A percentile compares a stretch with the other conserved stretches of the same genome.
These are phyloP conservation scores for Wickerhamiella slavikovae DNA, from an alignment of 805 yeast species.

Conservation along the genomic window DNA sequence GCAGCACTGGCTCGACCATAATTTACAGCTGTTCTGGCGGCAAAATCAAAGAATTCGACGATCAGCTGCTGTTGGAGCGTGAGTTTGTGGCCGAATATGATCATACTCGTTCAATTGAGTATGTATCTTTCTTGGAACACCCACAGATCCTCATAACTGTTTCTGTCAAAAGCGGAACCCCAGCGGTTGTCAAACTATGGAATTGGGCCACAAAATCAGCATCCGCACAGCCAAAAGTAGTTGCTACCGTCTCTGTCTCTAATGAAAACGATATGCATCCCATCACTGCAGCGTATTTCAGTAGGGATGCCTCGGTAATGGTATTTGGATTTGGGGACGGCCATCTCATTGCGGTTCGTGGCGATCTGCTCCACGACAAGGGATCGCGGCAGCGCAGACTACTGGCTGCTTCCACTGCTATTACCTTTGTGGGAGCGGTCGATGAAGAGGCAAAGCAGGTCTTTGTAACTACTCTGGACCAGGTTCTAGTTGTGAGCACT, in stretches of 20 bases:
- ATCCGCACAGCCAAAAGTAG: conserved; percentile 25
- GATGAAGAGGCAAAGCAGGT: conserved; percentile 16
- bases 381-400: conserved; percentile 76
- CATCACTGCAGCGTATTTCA: conserved; percentile 38
- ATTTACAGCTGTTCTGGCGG: conserved; percentile 37
- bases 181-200: conserved; percentile 55
- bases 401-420: conserved; percentile 49
- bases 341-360: conserved; percentile 57
- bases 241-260: conserved; percentile 37
- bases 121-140: conserved; percentile 27
- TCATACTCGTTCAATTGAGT: conserved; percentile 40
- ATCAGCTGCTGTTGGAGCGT: conserved; percentile 25
- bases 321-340: conserved; percentile 79
- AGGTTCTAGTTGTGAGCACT: conserved; percentile 50
- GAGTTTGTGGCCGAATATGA: conserved; percentile 43
- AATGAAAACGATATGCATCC: conserved; percentile 69
- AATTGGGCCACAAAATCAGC: conserved; percentile 17
- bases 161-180: conserved; percentile 49
- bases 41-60: conserved; percentile 34
- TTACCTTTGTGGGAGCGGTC: conserved; percentile 45
- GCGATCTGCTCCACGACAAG: conserved; percentile 71
- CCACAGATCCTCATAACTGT: conserved; percentile 43
- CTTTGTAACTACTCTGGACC: conserved; percentile 57
- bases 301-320: conserved; percentile 36
- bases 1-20: conserved; percentile 35